Evolutionary conservation across 2,329 filamentous ascomycete species (phyloP).

Genomic region (Neopestalotiopsis sp.): DNA sequence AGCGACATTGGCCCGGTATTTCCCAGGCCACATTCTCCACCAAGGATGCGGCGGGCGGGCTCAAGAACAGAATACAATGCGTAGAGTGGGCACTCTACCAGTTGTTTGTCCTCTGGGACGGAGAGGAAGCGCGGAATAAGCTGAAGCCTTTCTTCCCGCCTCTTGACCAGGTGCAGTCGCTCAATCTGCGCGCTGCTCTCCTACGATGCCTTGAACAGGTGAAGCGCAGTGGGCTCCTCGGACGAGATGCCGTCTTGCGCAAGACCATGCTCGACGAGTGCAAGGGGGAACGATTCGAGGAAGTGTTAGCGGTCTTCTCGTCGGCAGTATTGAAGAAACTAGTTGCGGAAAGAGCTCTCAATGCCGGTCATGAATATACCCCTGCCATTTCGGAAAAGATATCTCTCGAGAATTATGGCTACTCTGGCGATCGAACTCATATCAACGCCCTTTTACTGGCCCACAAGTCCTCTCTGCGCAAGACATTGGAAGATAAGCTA

Average conservation of each 20-base stretch:
- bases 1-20: conserved; percentile 81
- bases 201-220: conserved; percentile 81
- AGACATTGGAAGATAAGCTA: conserved; percentile 63
- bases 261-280: conserved; percentile 98
- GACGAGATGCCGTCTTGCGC: conserved; percentile 78
- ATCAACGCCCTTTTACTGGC: conserved; percentile 74
- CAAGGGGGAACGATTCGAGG: conserved; percentile 87
- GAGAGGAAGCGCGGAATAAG: conserved; percentile 77
- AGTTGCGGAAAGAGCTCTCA: conserved; percentile 49
- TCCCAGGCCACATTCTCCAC: conserved; percentile 71
- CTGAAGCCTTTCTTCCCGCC: conserved; percentile 90
- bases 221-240: conserved; percentile 86
- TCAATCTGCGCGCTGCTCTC: conserved; percentile 85
- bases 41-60: conserved; percentile 70
- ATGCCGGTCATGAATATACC: conserved; percentile 40
- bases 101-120: conserved; percentile 84
- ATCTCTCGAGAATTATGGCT: conserved; percentile 64
- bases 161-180: conserved; percentile 84
- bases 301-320: conserved; percentile 84
- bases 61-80: conserved; percentile 81
- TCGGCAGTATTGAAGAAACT: conserved; percentile 78
- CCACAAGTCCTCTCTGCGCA: conserved; percentile 70
- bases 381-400: conserved; percentile 58
- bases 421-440: conserved; percentile 55
- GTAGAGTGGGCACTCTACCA: conserved; percentile 93